These are phyloP conservation scores for Capsicum rhomboideum DNA, from an alignment of 257 asterid species.

Conservation along the genomic window DNA sequence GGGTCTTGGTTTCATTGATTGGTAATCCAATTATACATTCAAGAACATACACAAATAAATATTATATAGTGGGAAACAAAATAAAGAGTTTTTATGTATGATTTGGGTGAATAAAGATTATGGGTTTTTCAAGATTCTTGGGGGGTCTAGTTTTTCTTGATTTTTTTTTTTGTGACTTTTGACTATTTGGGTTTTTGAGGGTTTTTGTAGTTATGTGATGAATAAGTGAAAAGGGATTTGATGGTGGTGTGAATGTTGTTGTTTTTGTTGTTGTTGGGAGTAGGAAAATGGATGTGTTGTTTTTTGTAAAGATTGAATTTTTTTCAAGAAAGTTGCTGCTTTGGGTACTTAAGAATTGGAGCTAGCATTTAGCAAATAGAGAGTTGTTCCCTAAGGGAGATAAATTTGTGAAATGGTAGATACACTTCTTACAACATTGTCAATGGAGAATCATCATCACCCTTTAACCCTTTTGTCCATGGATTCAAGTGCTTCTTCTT, in stretches of 20 bases:
- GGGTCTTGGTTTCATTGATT: slow-evolving; percentile 97
- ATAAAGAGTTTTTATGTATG: too few species aligned
- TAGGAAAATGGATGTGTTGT: slow-evolving; percentile 4
- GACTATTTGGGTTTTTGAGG: neutral
- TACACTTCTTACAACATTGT: slow-evolving; percentile 34
- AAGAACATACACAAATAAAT: neutral
- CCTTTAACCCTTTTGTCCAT: slow-evolving; percentile 66
- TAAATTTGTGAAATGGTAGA: slow-evolving; percentile 36
- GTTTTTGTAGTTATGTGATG: slow-evolving; percentile 21
- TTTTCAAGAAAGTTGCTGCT: neutral
- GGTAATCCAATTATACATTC: slow-evolving; percentile 38
- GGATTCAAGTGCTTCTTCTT: slow-evolving; percentile 60
- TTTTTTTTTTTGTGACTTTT: neutral
- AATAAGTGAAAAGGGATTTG: slow-evolving; percentile 13
- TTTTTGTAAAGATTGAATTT: slow-evolving; percentile 12
- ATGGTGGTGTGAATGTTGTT: slow-evolving; percentile 16
- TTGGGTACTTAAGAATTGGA: slow-evolving; percentile 3
- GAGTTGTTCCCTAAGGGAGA: neutral
- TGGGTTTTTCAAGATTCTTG: slow-evolving; percentile 20
- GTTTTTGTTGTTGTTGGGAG: slow-evolving; percentile 19
- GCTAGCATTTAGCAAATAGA: neutral
- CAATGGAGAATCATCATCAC: slow-evolving; percentile 59
- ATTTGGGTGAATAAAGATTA: neutral
- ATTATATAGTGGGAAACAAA: neutral
- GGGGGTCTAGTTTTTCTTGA: neutral